These are phyloP conservation scores for Debaryomyces prosopidis DNA, from an alignment of 805 yeast genomes.

Conservation along the genomic window DNA sequence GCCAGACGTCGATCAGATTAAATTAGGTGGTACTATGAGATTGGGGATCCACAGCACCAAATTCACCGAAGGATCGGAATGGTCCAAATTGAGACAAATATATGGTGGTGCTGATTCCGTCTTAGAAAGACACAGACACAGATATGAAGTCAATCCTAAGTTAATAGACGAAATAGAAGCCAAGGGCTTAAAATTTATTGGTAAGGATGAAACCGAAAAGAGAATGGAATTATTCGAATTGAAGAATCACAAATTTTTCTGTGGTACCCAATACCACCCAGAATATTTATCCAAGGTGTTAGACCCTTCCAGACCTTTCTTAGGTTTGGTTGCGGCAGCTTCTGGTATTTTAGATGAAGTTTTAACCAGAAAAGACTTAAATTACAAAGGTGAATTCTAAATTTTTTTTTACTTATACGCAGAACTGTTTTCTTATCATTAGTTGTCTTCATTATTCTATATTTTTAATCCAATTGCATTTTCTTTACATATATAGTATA, in stretches of 20 bases:
- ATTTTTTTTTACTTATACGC: background rate
- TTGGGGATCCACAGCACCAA: conserved; percentile 89
- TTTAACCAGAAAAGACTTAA: conserved; percentile 45
- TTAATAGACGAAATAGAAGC: conserved; percentile 69
- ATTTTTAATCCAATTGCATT: background rate
- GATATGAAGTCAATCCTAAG: conserved; percentile 94
- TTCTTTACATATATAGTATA: background rate
- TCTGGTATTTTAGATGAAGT: conserved; percentile 77
- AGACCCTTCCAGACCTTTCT: conserved; percentile 94
- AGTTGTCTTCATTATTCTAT: background rate
- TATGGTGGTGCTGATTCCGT: conserved; percentile 73
- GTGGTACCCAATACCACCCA: conserved; percentile 98
- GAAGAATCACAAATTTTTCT: conserved; percentile 83
- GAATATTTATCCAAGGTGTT: conserved; percentile 95
- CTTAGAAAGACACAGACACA: conserved; percentile 95
- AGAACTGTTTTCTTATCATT: background rate
- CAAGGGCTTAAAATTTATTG: conserved; percentile 84
- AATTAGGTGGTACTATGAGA: conserved; percentile 99
- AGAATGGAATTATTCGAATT: conserved; percentile 95
- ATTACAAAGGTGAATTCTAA: conserved; percentile 45
- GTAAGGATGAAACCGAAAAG: conserved; percentile 84
- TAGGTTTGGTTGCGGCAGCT: conserved; percentile 94
- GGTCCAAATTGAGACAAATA: conserved; percentile 71
- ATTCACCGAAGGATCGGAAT: conserved; percentile 66
- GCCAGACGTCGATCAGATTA: conserved; percentile 97